These are phyloP conservation scores for Aureobasidium sp. DNA, from an alignment of 2,329 filamentous ascomycete genomes.

Conservation along the genomic window DNA sequence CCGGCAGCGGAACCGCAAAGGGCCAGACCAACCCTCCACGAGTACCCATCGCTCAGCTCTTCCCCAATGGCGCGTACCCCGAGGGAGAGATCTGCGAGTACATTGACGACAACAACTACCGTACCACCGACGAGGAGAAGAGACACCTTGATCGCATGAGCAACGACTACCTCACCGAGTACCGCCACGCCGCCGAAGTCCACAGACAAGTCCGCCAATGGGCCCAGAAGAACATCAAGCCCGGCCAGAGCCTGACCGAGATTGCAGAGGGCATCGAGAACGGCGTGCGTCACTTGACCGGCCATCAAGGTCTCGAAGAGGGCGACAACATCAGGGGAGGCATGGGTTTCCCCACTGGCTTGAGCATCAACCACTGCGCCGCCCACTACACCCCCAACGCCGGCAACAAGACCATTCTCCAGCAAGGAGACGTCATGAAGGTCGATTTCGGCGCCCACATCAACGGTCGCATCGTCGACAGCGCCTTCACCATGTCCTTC, in stretches of 20 bases:
- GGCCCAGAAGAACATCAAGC: conserved; percentile 44
- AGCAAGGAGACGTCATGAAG: conserved; percentile 73
- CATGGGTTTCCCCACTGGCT: conserved; percentile 51
- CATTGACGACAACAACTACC: conserved; percentile 38
- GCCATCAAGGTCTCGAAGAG: conserved; percentile 45
- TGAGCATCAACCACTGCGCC: conserved; percentile 47
- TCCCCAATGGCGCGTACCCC: conserved; percentile 39
- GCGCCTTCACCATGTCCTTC: conserved; percentile 72
- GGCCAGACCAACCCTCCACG: conserved; percentile 42
- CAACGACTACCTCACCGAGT: conserved; percentile 45
- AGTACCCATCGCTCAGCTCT: conserved; percentile 41
- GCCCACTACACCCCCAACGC: conserved; percentile 54
- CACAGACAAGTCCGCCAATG: conserved; percentile 50
- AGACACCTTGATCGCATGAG: conserved; percentile 40
- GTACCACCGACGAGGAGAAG: conserved; percentile 43
- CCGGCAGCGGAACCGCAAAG: conserved; percentile 26
- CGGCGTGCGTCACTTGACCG: conserved; percentile 45
- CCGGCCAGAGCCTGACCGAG: conserved; percentile 42
- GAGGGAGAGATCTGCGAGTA: conserved; percentile 42
- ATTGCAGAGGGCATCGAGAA: conserved; percentile 51
- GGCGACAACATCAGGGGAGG: conserved; percentile 46
- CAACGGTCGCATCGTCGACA: conserved; percentile 73
- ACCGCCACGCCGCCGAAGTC: conserved; percentile 51
- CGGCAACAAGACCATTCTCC: conserved; percentile 59
- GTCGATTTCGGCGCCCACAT: conserved; percentile 78